Evolutionary conservation across 176 grass and related monocot genomes (phyloP), one percentile per base, ranked within the genome.

Genomic region (Tuctoria greenei): DNA sequence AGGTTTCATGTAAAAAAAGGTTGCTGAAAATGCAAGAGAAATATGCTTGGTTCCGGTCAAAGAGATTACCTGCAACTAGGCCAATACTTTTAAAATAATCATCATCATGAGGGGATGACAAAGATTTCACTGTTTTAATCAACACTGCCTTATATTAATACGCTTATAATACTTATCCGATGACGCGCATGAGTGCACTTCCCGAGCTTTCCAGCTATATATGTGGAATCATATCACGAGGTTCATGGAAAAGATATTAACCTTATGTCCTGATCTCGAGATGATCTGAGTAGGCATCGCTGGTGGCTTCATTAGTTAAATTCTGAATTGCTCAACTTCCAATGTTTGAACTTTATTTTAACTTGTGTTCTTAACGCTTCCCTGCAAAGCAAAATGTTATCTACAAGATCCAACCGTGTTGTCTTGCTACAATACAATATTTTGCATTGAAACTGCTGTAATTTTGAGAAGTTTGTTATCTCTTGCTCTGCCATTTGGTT

Each of bases 151-250:
- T 84, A 85, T 56, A 64, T 68, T 44, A 52, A 76, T 81, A 56
- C 44, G 41, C n/a, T 77, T 89, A 89, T 79, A 85, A 95, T 82
- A 89, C 64, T 73, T 66, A 76, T 72, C 55, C 60, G 79, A 89
- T 89, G 93, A 87, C 31, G 74, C 89, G 81, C 89, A 96, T 86
- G 86, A 96, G 86, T 92, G 93, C 93, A 82, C 61, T 92, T 92
- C 89, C 93, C 87, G 72, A 96, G 90, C 84, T 88, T 88, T 93
- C 81, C 87, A 96, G 87, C 82, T 93, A 85, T 91, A 78, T 82
- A 57, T 52, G 73, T 64, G 54, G 82, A 86, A 91, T 88, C 86
- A 88, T 81, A 75, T 93, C 91, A 86, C 57, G 77, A 86, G 88
- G 80, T 61, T 47, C 71, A 20, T 74, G 76, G 58, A 71, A 61